Evolutionary conservation across 2,329 filamentous ascomycete species (phyloP).

Genomic region (Venturia aucupariae): DNA sequence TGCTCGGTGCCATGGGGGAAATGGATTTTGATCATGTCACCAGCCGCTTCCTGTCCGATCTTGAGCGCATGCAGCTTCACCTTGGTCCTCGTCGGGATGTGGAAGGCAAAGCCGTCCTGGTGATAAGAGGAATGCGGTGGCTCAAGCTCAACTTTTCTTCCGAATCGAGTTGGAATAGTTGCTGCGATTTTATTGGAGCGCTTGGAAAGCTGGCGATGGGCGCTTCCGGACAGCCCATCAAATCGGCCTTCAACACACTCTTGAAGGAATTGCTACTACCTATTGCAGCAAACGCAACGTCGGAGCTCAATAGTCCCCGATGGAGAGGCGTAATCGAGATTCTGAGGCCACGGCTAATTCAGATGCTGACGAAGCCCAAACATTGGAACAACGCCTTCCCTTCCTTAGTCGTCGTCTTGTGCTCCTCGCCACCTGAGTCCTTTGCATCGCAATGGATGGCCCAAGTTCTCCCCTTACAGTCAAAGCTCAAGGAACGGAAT

Average conservation of each 20-base stretch:
- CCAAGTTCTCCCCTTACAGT: constrained; percentile 65
- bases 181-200: constrained; percentile 79
- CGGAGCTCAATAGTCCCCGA: constrained; percentile 68
- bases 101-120: constrained; percentile 76
- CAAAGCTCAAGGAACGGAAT: constrained; percentile 74
- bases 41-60: constrained; percentile 69
- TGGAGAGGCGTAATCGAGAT: constrained; percentile 80
- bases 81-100: constrained; percentile 61
- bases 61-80: constrained; percentile 70
- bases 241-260: constrained; percentile 89
- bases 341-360: constrained; percentile 66
- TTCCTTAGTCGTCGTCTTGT: constrained; percentile 76
- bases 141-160: constrained; percentile 66
- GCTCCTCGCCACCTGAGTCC: constrained; percentile 73
- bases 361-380: constrained; percentile 83
- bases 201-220: constrained; percentile 74
- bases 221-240: constrained; percentile 80
- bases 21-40: constrained; percentile 82
- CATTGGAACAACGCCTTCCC: constrained; percentile 89
- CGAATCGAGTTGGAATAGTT: constrained; percentile 69
- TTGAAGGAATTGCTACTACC: constrained; percentile 79
- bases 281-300: constrained; percentile 70
- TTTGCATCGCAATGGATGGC: constrained; percentile 84
- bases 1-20: constrained; percentile 93
- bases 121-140: constrained; percentile 87